phyloP scores from a whole-genome alignment of 805 yeast species.

The Yamadazyma phyllophila region DNA sequence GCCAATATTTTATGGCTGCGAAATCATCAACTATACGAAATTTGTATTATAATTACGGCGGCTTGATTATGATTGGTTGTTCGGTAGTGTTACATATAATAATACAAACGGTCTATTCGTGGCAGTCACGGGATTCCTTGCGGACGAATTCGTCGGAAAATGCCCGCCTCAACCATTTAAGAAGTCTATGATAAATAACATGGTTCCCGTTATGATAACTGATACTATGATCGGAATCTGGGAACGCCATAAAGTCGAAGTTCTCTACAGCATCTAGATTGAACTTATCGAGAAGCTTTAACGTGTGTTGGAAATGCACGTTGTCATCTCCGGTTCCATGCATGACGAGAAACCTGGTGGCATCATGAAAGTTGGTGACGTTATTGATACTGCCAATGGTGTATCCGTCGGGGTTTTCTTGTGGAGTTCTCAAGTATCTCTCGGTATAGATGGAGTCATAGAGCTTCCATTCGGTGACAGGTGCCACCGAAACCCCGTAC shows the following conservation, averaged over 20 bases:
- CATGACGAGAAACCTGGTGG: constrained; percentile 74
- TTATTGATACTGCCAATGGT: constrained; percentile 52
- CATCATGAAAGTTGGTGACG: constrained; percentile 52
- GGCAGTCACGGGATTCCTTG: background rate
- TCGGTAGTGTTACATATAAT: too few species aligned
- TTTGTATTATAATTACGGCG: background rate
- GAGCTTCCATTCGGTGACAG: constrained; percentile 91
- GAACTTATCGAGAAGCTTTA: constrained; percentile 70
- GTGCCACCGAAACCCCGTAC: constrained; percentile 95
- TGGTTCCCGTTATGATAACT: constrained; percentile 73
- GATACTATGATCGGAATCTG: constrained; percentile 90
- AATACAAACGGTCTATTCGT: too few species aligned
- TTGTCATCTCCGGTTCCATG: constrained; percentile 98
- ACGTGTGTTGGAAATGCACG: constrained; percentile 89
- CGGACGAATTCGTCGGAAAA: constrained; percentile 25
- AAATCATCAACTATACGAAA: background rate
- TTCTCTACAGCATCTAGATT: constrained; percentile 55
- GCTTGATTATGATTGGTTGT: background rate
- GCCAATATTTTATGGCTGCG: background rate
- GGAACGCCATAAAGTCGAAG: constrained; percentile 84
- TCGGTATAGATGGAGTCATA: constrained; percentile 95
- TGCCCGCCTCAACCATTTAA: constrained; percentile 65
- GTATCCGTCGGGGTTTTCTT: constrained; percentile 65
- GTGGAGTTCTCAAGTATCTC: constrained; percentile 87
- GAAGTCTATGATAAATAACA: constrained; percentile 69